Conservation (phyloP, 768 basidiomycete genomes). For the Lactifluus echinatus region DNA sequence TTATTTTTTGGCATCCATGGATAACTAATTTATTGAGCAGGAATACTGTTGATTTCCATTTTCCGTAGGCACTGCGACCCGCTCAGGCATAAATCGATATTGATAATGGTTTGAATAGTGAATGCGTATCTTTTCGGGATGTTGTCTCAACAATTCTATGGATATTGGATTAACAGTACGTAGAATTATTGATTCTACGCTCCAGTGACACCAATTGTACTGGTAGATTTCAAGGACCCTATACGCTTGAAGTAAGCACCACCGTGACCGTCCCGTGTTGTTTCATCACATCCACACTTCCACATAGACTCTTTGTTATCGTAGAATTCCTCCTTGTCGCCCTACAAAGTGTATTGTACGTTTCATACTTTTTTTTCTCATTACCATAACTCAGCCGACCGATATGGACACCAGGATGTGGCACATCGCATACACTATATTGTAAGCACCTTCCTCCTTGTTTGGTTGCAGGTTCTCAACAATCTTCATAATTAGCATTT, state of each 20-base stretch:
- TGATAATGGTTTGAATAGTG: not conserved
- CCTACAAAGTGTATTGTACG: not conserved
- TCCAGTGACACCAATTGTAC: not conserved
- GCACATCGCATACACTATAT: not conserved
- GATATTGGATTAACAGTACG: not conserved
- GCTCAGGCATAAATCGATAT: too few relatives aligned
- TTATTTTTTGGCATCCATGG: not conserved
- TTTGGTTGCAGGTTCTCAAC: not conserved
- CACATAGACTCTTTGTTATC: not conserved
- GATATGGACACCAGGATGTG: not conserved
- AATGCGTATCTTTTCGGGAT: not conserved
- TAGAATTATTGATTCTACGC: not conserved
- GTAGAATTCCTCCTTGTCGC: not conserved
- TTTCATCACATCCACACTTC: not conserved
- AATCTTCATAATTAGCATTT: not conserved
- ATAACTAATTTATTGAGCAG: not conserved
- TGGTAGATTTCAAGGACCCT: not conserved
- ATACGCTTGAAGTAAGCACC: not conserved
- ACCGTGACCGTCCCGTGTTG: too few relatives aligned
- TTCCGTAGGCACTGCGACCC: not conserved
- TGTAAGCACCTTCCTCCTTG: not conserved
- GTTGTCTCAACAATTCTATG: not conserved
- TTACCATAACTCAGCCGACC: not conserved
- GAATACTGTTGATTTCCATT: not conserved
- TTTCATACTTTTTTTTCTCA: not conserved